These are phyloP conservation scores for Crotalaria pallida DNA, from an alignment of 306 rosid genomes.

Conservation along the genomic window DNA sequence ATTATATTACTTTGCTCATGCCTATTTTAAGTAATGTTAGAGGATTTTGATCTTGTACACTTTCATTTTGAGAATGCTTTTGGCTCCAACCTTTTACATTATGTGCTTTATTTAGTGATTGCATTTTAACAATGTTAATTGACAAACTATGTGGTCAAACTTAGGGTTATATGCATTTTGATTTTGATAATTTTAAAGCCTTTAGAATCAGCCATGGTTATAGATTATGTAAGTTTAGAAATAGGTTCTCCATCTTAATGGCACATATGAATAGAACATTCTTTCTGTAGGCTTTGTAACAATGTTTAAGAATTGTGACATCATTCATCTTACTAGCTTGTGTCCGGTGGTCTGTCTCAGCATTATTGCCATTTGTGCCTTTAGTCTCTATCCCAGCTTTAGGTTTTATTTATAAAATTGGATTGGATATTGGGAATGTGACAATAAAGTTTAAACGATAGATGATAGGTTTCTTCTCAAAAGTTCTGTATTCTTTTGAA, in stretches of 20 bases:
- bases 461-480: not conserved
- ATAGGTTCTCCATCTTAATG: not conserved
- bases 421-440: not conserved
- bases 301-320: not conserved
- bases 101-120: slow-evolving; percentile 20
- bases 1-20: slow-evolving; percentile 16
- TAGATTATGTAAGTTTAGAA: not conserved
- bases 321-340: not conserved
- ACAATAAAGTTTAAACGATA: not conserved
- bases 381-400: not conserved
- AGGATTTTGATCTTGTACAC: slow-evolving; percentile 9
- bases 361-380: not conserved
- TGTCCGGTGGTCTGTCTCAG: not conserved
- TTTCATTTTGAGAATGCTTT: slow-evolving; percentile 13
- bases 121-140: slow-evolving; percentile 12
- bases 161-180: not conserved
- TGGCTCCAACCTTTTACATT: not conserved
- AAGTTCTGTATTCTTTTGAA: not conserved
- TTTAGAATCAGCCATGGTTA: not conserved
- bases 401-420: not conserved
- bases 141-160: not conserved
- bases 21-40: slow-evolving; percentile 28
- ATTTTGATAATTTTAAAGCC: not conserved
- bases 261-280: not conserved
- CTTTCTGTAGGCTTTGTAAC: not conserved